Base-by-base conservation (phyloP, 192 early-diverging fungal species). In the Spizellomyces sp. region DNA sequence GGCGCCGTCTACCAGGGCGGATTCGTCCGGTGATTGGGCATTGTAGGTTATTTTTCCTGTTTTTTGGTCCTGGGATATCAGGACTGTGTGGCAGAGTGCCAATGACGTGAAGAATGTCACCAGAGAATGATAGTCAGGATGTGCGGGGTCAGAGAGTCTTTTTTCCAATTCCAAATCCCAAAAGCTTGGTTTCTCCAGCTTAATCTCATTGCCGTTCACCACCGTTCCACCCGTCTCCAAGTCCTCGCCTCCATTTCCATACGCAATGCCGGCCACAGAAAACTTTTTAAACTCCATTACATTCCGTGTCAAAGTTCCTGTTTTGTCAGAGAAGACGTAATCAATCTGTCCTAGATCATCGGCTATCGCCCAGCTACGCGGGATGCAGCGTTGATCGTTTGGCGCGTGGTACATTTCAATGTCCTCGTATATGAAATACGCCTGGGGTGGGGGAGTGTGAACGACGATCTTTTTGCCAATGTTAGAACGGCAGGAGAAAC, bases 261-360 rank as follows among this genome's bases (percentile, higher is more conserved):
- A 96, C 9, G 91, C 79, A 14, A 88, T 80, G 14, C 95, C 96
- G 42, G 89, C 88, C 58, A 95, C 94, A 0, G 92, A 90, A 78
- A 95, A 96, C 74, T 92, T 91, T 56, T 91, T 90, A 68, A 95
- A 96, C 78, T 93, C 92, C 96, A 99, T 99, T 8, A 95, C 88
- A 73, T 99, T 99, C 71, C 93, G 91, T 0, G 97, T 99, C 48
- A 99, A 77, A 3, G 97, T 99, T 8, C 97, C 96, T 0, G 97
- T 99, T 64, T 99, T 99, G 81, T 99, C 97, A 22, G 92, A 93
- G 73, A 99, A 98, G 10, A 98, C 87, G 80, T 98, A 98, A 76
- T 96, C 92, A 44, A 99, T 93, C 75, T 96, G 93, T 8, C 95
- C 95, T 9, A 98, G 79, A 76, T 98, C 95, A 67, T 98, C 94